Evolutionary conservation across 192 early-diverging fungal species (phyloP).

Genomic region (Coemansia sp.): DNA sequence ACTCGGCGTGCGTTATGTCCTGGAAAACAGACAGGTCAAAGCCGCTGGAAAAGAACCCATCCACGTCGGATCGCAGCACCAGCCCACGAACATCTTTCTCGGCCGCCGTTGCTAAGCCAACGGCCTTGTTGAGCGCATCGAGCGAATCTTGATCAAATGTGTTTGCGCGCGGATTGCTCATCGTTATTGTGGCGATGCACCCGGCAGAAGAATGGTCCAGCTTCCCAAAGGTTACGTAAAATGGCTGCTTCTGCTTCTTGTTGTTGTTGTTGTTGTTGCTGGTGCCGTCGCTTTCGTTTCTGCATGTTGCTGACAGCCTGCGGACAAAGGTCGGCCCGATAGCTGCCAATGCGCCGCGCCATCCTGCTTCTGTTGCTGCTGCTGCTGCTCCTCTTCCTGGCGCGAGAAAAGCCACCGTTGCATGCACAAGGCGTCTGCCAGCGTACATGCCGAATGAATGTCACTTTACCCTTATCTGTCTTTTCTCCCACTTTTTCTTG

Average conservation of each 20-base stretch:
- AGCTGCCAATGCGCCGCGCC: not conserved
- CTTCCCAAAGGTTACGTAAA: conserved; percentile 29
- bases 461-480: not conserved
- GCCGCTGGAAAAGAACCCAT: conserved; percentile 39
- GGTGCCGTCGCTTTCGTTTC: too few species aligned
- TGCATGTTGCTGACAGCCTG: conserved; percentile 8
- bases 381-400: not conserved
- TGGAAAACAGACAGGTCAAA: conserved; percentile 30
- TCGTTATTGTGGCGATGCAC: conserved; percentile 37
- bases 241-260: conserved; percentile 2
- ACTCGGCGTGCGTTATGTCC: conserved; percentile 16
- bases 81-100: conserved; percentile 25
- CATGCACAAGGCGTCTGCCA: not conserved
- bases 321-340: conserved; percentile 4
- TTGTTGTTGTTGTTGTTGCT: too few species aligned
- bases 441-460: not conserved
- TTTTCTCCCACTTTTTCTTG: not conserved
- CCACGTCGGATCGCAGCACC: conserved; percentile 25
- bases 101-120: conserved; percentile 21
- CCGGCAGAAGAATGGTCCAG: conserved; percentile 11
- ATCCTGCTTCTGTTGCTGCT: not conserved
- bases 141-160: conserved; percentile 26
- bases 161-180: conserved; percentile 36
- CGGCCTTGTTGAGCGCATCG: conserved; percentile 18
- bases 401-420: conserved; percentile 6